A percentile compares a stretch with the other conserved stretches of the same genome.
Evolutionary conservation across 2,329 filamentous ascomycete genomes (phyloP).

Genomic region (Blumeriella jaapii): DNA sequence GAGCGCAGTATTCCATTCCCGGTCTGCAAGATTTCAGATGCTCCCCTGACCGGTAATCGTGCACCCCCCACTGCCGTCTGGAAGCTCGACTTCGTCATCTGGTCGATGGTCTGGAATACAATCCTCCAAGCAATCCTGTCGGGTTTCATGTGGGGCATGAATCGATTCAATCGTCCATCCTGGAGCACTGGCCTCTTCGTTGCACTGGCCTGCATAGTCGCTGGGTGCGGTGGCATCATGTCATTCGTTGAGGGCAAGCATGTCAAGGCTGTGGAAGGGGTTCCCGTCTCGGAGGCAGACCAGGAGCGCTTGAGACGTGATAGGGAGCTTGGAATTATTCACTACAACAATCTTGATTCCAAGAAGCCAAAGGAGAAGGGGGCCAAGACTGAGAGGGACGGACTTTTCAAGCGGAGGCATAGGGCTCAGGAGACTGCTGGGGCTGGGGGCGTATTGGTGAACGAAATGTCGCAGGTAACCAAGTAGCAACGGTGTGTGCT

Average conservation of each 20-base stretch:
- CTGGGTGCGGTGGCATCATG: slow-evolving; percentile 55
- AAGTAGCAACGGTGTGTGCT: too few species aligned
- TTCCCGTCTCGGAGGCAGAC: slow-evolving; percentile 48
- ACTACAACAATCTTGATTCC: slow-evolving; percentile 46
- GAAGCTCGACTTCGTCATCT: slow-evolving; percentile 72
- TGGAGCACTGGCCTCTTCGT: slow-evolving; percentile 77
- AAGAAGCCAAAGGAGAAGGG: slow-evolving; percentile 37
- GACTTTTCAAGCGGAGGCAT: slow-evolving; percentile 15
- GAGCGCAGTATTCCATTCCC: slow-evolving; percentile 50
- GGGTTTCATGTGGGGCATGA: slow-evolving; percentile 74
- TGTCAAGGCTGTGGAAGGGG: slow-evolving; percentile 61
- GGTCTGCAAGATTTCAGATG: slow-evolving; percentile 46
- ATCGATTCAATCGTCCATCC: slow-evolving; percentile 59
- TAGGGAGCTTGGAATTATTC: slow-evolving; percentile 42
- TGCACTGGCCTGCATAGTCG: slow-evolving; percentile 58
- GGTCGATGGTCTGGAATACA: slow-evolving; percentile 70
- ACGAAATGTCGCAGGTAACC: too few species aligned
- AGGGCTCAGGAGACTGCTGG: slow-evolving; percentile 4
- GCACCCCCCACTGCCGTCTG: slow-evolving; percentile 56
- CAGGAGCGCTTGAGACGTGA: slow-evolving; percentile 38
- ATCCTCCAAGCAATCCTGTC: slow-evolving; percentile 63
- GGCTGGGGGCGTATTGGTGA: slow-evolving; percentile 9
- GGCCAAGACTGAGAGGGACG: slow-evolving; percentile 13
- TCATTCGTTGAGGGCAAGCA: slow-evolving; percentile 61
- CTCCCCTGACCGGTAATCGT: slow-evolving; percentile 60